Evolutionary conservation across 495 filamentous ascomycete genomes (phyloP).

Genomic region (Acidomyces sp.): DNA sequence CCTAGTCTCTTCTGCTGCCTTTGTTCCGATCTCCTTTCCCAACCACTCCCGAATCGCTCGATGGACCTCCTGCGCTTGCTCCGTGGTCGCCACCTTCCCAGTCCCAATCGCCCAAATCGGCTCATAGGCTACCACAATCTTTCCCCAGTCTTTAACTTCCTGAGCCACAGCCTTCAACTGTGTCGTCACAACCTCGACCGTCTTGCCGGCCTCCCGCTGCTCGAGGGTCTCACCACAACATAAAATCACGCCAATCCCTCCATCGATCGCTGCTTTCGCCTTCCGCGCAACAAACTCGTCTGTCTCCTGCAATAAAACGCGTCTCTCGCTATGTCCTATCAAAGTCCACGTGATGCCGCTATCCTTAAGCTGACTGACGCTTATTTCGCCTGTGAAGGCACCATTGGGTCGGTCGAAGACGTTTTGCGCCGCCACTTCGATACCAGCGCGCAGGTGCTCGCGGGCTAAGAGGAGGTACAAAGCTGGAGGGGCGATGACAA

Average conservation of each 20-base stretch:
- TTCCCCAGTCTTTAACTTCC: slow-evolving; percentile 69
- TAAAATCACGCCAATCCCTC: slow-evolving; percentile 79
- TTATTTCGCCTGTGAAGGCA: slow-evolving; percentile 95
- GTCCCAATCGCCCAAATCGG: slow-evolving; percentile 99
- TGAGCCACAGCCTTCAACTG: slow-evolving; percentile 40
- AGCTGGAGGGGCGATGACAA: slow-evolving; percentile 81
- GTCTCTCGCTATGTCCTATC: slow-evolving; percentile 85
- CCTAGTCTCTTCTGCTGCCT: slow-evolving; percentile 64
- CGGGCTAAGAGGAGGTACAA: slow-evolving; percentile 81
- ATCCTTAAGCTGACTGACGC: slow-evolving; percentile 78
- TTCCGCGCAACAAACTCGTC: slow-evolving; percentile 81
- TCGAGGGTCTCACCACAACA: slow-evolving; percentile 92
- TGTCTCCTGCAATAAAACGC: slow-evolving; percentile 71
- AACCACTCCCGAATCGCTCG: slow-evolving; percentile 85
- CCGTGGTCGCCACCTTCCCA: slow-evolving; percentile 86
- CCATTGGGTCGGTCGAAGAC: slow-evolving; percentile 94
- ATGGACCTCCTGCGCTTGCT: slow-evolving; percentile 94
- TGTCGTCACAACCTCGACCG: slow-evolving; percentile 72
- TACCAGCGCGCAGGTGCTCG: slow-evolving; percentile 51
- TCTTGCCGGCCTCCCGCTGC: slow-evolving; percentile 77
- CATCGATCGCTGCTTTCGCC: slow-evolving; percentile 78
- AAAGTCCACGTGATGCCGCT: slow-evolving; percentile 76
- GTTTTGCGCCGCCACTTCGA: slow-evolving; percentile 78
- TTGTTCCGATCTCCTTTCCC: slow-evolving; percentile 51
- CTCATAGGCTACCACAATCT: slow-evolving; percentile 96